These are phyloP conservation scores for Talaromyces sp. DNA, from an alignment of 2,329 filamentous ascomycete species.

Conservation along the genomic window DNA sequence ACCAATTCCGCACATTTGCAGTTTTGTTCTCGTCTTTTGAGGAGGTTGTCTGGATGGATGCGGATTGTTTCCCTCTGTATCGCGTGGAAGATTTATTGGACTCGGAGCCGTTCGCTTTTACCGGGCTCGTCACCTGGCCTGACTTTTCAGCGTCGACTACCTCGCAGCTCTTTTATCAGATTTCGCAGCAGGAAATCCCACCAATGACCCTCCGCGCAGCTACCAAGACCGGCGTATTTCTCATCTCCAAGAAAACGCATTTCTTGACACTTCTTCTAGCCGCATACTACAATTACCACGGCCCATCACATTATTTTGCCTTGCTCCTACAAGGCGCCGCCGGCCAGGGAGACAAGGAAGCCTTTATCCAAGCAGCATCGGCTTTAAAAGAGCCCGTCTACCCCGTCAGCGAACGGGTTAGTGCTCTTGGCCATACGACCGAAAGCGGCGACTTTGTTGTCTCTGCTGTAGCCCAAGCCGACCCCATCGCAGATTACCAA, in stretches of 20 bases:
- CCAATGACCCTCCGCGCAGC: slow-evolving; percentile 35
- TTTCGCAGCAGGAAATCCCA: slow-evolving; percentile 36
- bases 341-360: slow-evolving; percentile 41
- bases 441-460: slow-evolving; percentile 29
- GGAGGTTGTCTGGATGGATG: slow-evolving; percentile 58
- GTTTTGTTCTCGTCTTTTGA: slow-evolving; percentile 59
- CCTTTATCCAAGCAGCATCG: slow-evolving; percentile 35
- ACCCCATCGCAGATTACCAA: slow-evolving; percentile 38
- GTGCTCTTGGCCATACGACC: slow-evolving; percentile 33
- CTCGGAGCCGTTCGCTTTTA: slow-evolving; percentile 51
- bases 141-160: slow-evolving; percentile 51
- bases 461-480: slow-evolving; percentile 39
- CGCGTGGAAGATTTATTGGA: slow-evolving; percentile 49
- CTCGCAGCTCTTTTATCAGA: slow-evolving; percentile 43
- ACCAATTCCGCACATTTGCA: slow-evolving; percentile 57
- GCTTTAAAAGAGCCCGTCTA: slow-evolving; percentile 36
- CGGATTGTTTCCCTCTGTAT: slow-evolving; percentile 53
- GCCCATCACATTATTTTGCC: slow-evolving; percentile 37
- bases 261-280: slow-evolving; percentile 34
- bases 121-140: slow-evolving; percentile 57
- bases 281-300: slow-evolving; percentile 35
- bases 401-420: slow-evolving; percentile 36
- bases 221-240: slow-evolving; percentile 36
- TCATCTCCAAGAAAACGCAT: slow-evolving; percentile 38
- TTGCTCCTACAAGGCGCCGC: slow-evolving; percentile 39